These are phyloP conservation scores for Plasmodium relictum DNA, from an alignment of 169 alveolate genomes.

Conservation along the genomic window DNA sequence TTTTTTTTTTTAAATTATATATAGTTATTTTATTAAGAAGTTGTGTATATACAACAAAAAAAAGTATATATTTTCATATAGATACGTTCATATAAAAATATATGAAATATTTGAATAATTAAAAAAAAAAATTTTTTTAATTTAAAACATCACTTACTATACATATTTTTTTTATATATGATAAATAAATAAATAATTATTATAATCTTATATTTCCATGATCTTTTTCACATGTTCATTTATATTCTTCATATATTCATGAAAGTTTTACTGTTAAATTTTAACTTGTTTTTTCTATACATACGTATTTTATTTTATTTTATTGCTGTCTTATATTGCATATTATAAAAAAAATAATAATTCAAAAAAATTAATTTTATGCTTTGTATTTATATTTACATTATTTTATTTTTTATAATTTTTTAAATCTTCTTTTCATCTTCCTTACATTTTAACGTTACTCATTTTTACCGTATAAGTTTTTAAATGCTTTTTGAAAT, in stretches of 20 bases:
- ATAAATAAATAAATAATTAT: too few species aligned
- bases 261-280: neutral
- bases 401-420: neutral
- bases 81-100: too few species aligned
- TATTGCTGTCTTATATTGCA: too few species aligned
- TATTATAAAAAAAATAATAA: too few species aligned
- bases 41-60: conserved; percentile 38
- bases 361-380: too few species aligned
- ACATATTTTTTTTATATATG: too few species aligned
- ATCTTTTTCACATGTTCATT: neutral
- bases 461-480: conserved; percentile 20
- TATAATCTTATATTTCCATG: too few species aligned
- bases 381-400: neutral
- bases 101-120: too few species aligned
- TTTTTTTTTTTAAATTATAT: neutral
- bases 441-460: neutral
- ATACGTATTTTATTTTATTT: too few species aligned
- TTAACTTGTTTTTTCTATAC: neutral
- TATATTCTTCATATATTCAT: neutral
- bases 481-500: conserved; percentile 70
- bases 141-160: too few species aligned
- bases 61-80: neutral
- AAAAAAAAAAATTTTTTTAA: too few species aligned
- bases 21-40: neutral
- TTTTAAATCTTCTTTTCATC: neutral